These are phyloP conservation scores for Colletotrichum siamense DNA, from an alignment of 2,329 filamentous ascomycete species.

Conservation along the genomic window DNA sequence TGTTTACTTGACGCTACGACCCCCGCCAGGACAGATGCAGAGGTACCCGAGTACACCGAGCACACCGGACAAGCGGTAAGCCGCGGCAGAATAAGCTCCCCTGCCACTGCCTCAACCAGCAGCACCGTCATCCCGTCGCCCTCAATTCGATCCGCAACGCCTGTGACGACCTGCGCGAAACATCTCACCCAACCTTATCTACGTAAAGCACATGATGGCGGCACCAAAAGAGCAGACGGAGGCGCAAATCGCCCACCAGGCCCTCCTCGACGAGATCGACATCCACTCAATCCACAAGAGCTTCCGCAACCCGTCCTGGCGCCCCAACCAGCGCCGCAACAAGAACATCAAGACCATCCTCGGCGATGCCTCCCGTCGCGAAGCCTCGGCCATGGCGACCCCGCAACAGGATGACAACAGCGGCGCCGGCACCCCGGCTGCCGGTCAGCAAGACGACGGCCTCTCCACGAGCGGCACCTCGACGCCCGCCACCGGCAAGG, in stretches of 20 bases:
- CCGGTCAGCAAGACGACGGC: constrained; percentile 49
- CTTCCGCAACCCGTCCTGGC: constrained; percentile 92
- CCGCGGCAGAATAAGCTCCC: constrained; percentile 16
- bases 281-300: constrained; percentile 85
- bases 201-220: constrained; percentile 61
- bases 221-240: constrained; percentile 75
- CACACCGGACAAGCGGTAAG: constrained; percentile 19
- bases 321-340: constrained; percentile 92
- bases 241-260: constrained; percentile 80
- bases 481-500: constrained; percentile 54
- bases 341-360: constrained; percentile 99
- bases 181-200: background rate
- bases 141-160: background rate
- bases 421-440: constrained; percentile 70
- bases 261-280: constrained; percentile 89
- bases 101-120: background rate
- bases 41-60: background rate
- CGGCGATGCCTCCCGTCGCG: constrained; percentile 84
- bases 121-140: background rate
- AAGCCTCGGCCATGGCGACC: constrained; percentile 78
- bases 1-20: constrained; percentile 1
- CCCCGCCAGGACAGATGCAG: background rate
- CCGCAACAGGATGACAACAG: constrained; percentile 74
- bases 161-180: background rate
- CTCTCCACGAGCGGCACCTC: constrained; percentile 64